These are phyloP conservation scores for Pisolithus microcarpus DNA, from an alignment of 768 basidiomycete species.

Conservation along the genomic window DNA sequence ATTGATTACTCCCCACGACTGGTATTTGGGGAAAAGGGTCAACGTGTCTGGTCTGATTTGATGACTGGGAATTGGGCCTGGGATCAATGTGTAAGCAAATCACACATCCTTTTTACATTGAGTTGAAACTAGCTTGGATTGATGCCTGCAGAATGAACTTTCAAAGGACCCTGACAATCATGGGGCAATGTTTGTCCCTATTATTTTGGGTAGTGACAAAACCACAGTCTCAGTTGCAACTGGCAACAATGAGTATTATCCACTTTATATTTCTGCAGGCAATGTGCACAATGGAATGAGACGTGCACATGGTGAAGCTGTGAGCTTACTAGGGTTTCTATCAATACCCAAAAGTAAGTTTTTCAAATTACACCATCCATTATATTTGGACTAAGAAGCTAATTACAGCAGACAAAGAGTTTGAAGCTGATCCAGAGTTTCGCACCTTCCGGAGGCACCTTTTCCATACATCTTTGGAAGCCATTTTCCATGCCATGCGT, in stretches of 20 bases:
- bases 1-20: not conserved
- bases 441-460: slow-evolving; percentile 23
- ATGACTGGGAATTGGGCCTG: not conserved
- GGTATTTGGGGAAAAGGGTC: not conserved
- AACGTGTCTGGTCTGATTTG: not conserved
- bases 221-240: slow-evolving; percentile 20
- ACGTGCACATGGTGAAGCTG: slow-evolving; percentile 4
- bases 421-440: slow-evolving; percentile 12
- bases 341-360: slow-evolving; percentile 11
- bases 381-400: no score
- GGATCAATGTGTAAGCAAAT: slow-evolving; percentile 9
- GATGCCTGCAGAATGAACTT: no score
- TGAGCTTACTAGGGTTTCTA: slow-evolving; percentile 9
- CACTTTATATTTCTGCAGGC: slow-evolving; percentile 13
- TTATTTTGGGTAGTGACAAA: slow-evolving; percentile 20
- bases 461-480: slow-evolving; percentile 24
- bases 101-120: no score
- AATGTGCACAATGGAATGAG: slow-evolving; percentile 12
- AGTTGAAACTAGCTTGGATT: no score
- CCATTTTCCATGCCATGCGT: slow-evolving; percentile 18
- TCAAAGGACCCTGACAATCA: slow-evolving; percentile 8
- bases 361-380: no score
- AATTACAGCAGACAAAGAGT: not conserved
- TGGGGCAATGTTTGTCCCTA: slow-evolving; percentile 12
- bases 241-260: slow-evolving; percentile 17